Evolutionary conservation across 768 basidiomycete species (phyloP), one percentile per base, ranked within the genome.

Genomic region (Pholiota molesta): DNA sequence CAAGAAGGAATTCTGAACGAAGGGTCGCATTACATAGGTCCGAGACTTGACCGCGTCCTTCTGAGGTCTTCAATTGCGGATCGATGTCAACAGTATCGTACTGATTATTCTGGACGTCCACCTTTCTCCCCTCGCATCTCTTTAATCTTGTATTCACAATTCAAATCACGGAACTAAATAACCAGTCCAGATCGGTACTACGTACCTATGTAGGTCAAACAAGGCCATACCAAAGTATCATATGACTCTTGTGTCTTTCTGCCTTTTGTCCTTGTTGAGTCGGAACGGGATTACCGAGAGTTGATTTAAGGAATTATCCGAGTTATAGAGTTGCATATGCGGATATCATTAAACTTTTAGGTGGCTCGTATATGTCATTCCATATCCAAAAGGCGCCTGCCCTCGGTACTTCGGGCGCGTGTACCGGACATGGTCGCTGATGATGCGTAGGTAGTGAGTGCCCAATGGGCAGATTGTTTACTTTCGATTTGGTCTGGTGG

Each of bases 1-100:
- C 55, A 56, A 7, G 40, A 28, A 56, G 44, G 17, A 26, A 29
- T 39, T 10, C 55, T 33, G 14, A 23, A 42, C 42, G 16, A 42
- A 28, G 37, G 17, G 5, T 16, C 40, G 23, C 14, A 39, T 6
- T 9, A 31, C 31, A 40, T 55, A 35, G n/a, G 23, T 29, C 55
- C 55, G 55, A 56, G 55, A 29, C 55, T 56, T 56, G 55, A 29
- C 55, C 55, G 55, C 40, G 55, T 37, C 35, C 35, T 37, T 37
- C 35, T 37, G 40, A 2, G 21, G 14, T 21, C 39, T 42, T 56
- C 39, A 42, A 8, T 40, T 17, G 14, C 29, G 17, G 26, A n/a
- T 35, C 19, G 16, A 26, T 42, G 19, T 56, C 29, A 56, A 45
- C 45, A 56, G 45, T 56, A 56, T 42, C 39, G n/a, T 8, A 17